These are phyloP conservation scores for Dipteronia dyeriana DNA, from an alignment of 345 rosid genomes.

Conservation along the genomic window DNA sequence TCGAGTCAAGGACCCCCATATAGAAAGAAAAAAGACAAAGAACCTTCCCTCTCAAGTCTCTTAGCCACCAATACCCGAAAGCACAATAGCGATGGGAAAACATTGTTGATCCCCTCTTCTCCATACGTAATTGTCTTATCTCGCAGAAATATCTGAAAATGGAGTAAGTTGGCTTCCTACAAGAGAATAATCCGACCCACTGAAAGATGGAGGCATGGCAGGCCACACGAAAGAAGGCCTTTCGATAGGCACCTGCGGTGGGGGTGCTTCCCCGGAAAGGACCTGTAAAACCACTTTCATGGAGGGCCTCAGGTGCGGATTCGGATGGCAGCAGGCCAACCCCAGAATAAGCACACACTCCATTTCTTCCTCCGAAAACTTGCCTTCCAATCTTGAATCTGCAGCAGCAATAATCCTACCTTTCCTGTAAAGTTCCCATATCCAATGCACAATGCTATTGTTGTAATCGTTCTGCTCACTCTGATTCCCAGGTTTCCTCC, in stretches of 20 bases:
- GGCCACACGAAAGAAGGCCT: constrained; percentile 82
- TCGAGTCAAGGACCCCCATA: too few relatives aligned
- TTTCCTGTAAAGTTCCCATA: constrained; percentile 63
- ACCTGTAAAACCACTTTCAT: constrained; percentile 68
- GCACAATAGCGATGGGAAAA: too few relatives aligned
- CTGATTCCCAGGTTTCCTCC: constrained; percentile 49
- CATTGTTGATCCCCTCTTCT: too few relatives aligned
- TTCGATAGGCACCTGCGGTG: constrained; percentile 54
- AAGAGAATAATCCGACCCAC: constrained; percentile 39
- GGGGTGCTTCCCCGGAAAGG: constrained; percentile 52
- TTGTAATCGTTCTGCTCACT: constrained; percentile 37
- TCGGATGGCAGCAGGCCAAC: constrained; percentile 80
- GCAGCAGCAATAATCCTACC: constrained; percentile 57
- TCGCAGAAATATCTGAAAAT: constrained; percentile 42
- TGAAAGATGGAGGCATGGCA: constrained; percentile 58
- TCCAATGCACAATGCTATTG: constrained; percentile 60
- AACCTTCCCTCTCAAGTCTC: too few relatives aligned
- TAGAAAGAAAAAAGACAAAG: too few relatives aligned
- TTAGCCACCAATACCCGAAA: too few relatives aligned
- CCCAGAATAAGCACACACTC: constrained; percentile 56
- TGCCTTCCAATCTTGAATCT: constrained; percentile 46
- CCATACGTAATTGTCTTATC: constrained; percentile 26
- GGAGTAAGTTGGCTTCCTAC: constrained; percentile 32
- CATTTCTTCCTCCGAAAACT: constrained; percentile 40
- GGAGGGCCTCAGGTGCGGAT: constrained; percentile 66